Evolutionary conservation across 768 basidiomycete species (phyloP).

Genomic region (Lyophyllum atratum): DNA sequence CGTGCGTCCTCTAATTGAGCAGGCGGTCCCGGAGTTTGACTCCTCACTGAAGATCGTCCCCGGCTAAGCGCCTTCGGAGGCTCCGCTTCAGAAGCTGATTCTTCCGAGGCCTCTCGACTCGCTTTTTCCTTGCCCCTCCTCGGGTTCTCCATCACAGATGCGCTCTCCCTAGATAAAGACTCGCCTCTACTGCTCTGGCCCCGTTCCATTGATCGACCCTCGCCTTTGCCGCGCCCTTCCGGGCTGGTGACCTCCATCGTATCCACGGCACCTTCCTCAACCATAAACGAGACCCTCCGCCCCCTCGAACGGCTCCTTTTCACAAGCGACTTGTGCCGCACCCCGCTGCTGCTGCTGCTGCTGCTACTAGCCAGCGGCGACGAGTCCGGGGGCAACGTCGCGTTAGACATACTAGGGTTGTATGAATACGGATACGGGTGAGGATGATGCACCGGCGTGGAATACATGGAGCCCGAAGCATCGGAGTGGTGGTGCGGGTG

Average conservation of each 20-base stretch:
- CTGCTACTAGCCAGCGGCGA: constrained; percentile 34
- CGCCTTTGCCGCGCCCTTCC: not conserved
- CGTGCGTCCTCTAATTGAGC: not conserved
- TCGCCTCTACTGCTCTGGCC: not conserved
- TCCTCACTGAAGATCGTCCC: not conserved
- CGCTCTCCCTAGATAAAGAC: not conserved
- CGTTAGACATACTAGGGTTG: constrained; percentile 47
- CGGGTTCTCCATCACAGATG: not conserved
- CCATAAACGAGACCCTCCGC: constrained; percentile 57
- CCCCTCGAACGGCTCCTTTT: constrained; percentile 54
- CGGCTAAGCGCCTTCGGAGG: not conserved
- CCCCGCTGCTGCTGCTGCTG: constrained; percentile 15
- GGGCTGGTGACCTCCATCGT: constrained; percentile 6
- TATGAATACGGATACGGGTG: constrained; percentile 40
- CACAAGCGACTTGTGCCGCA: constrained; percentile 38
- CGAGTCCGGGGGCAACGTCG: constrained; percentile 55
- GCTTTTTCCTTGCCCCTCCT: not conserved
- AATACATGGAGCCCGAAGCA: constrained; percentile 24
- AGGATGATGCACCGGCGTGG: constrained; percentile 39
- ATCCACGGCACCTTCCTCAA: constrained; percentile 28
- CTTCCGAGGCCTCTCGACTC: not conserved
- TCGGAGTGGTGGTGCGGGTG: constrained; percentile 25
- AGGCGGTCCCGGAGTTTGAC: constrained; percentile 6
- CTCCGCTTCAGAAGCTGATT: not conserved
- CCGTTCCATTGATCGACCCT: not conserved